Evolutionary conservation across 805 yeast species (phyloP).

Genomic region (Candida dendrica): DNA sequence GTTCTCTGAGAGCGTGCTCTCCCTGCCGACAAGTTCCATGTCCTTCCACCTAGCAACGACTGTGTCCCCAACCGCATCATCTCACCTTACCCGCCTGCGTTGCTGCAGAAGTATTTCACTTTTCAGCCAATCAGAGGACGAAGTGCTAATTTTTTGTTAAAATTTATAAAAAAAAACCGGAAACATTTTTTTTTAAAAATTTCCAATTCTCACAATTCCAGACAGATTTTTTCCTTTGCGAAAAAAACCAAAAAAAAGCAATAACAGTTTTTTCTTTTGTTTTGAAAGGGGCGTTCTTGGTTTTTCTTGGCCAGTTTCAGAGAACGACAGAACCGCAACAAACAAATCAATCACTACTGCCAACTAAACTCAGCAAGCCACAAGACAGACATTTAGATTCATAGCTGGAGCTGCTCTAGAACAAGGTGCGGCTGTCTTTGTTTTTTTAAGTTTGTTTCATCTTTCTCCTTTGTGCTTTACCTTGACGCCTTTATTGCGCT

Average conservation of each 20-base stretch:
- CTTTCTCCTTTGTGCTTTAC: too few species aligned
- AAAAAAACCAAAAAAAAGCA: neutral
- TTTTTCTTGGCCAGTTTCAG: neutral
- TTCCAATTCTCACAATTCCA: neutral
- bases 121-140: neutral
- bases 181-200: too few species aligned
- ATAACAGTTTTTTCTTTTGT: neutral
- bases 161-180: neutral
- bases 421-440: neutral
- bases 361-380: too few species aligned
- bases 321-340: too few species aligned
- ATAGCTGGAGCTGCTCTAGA: too few species aligned
- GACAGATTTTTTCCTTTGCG: neutral
- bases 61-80: neutral
- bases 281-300: neutral
- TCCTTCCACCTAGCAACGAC: neutral
- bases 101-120: neutral
- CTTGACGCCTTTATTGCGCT: constrained; percentile 24
- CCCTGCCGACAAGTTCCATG: neutral
- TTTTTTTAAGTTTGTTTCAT: neutral
- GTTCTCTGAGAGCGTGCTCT: neutral
- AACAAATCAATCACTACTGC: too few species aligned
- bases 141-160: neutral
- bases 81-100: neutral
- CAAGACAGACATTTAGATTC: too few species aligned